phyloP scores from a whole-genome alignment of 148 eudicot genomes.

The Fallopia convolvulus region DNA sequence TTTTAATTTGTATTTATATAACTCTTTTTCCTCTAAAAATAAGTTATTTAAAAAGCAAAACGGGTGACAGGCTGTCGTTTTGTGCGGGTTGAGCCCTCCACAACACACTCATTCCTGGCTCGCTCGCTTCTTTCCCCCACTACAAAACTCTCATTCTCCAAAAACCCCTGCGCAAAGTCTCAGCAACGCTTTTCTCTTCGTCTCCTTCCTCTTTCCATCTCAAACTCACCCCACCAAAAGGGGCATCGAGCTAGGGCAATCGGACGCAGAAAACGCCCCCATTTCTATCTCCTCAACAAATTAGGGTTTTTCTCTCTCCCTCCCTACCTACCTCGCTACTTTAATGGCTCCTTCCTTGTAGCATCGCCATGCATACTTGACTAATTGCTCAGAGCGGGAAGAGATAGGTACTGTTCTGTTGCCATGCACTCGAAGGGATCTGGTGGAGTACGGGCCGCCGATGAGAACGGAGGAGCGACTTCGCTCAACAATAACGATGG shows the following conservation, averaged over 20 bases:
- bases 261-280: neutral
- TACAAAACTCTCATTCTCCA: neutral
- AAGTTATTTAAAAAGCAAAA: neutral
- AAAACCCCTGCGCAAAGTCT: neutral
- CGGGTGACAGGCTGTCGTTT: neutral
- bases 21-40: too few relatives aligned
- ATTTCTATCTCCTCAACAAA: neutral
- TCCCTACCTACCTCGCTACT: neutral
- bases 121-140: neutral
- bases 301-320: neutral
- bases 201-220: constrained; percentile 2
- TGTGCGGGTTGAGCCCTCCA: neutral
- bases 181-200: neutral
- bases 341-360: neutral
- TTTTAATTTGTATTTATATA: too few relatives aligned
- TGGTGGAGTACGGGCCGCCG: constrained; percentile 17
- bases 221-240: neutral
- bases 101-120: neutral
- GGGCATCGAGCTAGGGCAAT: constrained; percentile 5
- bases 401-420: neutral
- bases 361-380: constrained; percentile 5
- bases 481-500: constrained; percentile 15
- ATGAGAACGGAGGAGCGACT: constrained; percentile 33
- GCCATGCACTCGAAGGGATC: constrained; percentile 72
- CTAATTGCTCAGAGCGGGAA: neutral